A percentile compares a stretch with the other conserved stretches of the same genome.
These are phyloP conservation scores for Fomitiporia mediterranea DNA, from an alignment of 1,284 basidiomycete species.

Conservation along the genomic window DNA sequence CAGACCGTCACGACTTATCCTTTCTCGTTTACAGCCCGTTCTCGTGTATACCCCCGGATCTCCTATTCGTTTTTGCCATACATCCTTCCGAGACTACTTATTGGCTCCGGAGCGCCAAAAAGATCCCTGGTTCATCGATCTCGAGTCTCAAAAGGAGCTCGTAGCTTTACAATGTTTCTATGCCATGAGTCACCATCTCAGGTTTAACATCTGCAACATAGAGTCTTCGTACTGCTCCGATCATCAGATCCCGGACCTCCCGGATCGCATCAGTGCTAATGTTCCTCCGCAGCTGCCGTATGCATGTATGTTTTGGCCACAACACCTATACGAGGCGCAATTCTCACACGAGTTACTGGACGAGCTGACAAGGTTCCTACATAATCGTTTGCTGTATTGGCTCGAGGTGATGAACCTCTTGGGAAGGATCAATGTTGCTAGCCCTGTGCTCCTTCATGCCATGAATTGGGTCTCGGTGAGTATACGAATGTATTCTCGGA, in stretches of 20 bases:
- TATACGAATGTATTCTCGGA: not conserved
- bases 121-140: not conserved
- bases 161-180: too few species aligned
- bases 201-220: slow-evolving; percentile 12
- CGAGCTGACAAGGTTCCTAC: slow-evolving; percentile 19
- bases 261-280: not conserved
- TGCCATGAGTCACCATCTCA: not conserved
- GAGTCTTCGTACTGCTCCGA: not conserved
- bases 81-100: too few species aligned
- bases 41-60: too few species aligned
- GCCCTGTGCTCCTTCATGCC: too few species aligned
- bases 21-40: too few species aligned
- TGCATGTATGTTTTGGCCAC: too few species aligned
- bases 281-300: slow-evolving; percentile 1
- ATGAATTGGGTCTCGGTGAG: not conserved
- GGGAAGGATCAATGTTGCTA: slow-evolving; percentile 10
- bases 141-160: not conserved
- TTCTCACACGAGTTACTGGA: not conserved
- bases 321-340: not conserved
- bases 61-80: too few species aligned
- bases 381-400: too few species aligned
- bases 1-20: too few species aligned
- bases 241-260: not conserved
- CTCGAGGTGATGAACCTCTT: too few species aligned
- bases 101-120: not conserved